Evolutionary conservation across 768 basidiomycete genomes (phyloP), one percentile per base, ranked within the genome.

Genomic region (Naematelia encephala): DNA sequence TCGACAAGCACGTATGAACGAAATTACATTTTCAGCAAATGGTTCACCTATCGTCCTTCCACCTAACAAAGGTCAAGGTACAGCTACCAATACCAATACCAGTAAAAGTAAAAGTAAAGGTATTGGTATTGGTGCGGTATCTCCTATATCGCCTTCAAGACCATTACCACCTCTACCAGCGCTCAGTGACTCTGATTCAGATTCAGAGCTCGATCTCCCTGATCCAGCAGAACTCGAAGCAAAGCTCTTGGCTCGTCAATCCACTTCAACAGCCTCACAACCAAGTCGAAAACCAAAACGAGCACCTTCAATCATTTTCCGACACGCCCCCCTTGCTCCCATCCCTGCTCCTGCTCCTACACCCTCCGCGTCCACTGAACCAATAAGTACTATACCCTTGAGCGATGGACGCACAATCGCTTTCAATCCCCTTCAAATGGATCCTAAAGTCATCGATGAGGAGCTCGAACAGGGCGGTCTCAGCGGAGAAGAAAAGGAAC

Each of bases 1-100:
- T 48, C 85, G 89, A 23, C 80, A 86, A 71, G 86, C 88, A 11
- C 83, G 87, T 43, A 83, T 81, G 63, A 84, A 89, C 68, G 90
- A 91, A 75, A 84, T 81, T 68, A 84, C 90, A 83, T 80, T 90
- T 51, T 88, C 88, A 67, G 76, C 87, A 19, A 91, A 91, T 60
- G 90, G 90, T 3, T 89, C 88, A 0, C 90, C 90, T 0, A 81
- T 91, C 16, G 84, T 85, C 16, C 90, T 90, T 71, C 88, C 89
- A 0, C 87, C 61, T 56, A 56, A 56, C 34, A 59, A 46, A 21
- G 48, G 43, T 19, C 5, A 28, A 23, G 8, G 50, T n/a, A n/a
- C 14, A 5, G 27, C 16, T 11, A 39, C 34, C 29, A 25, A 51
- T n/a, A n/a, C n/a, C n/a, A n/a, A n/a, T n/a, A n/a, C n/a, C n/a